Evolutionary conservation across 768 basidiomycete genomes (phyloP).

Genomic region (Lentinus tigrinus): DNA sequence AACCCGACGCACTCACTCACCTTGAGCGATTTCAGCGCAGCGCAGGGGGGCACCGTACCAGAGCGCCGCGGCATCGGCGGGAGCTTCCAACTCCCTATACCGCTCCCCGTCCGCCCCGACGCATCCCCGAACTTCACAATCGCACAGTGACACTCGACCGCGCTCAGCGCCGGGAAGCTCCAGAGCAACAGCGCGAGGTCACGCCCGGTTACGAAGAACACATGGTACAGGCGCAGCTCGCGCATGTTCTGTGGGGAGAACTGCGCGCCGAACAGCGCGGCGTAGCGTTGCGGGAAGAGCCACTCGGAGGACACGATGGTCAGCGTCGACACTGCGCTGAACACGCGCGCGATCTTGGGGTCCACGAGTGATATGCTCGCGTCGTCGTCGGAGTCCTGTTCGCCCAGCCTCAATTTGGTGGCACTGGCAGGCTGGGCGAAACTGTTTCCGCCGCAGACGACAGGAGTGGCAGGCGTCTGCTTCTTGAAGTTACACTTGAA

Average conservation of each 20-base stretch:
- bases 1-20: too few relatives aligned
- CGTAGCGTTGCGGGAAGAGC: neutral
- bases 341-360: neutral
- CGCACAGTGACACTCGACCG: neutral
- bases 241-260: neutral
- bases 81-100: too few relatives aligned
- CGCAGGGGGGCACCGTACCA: too few relatives aligned
- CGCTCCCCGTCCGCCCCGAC: too few relatives aligned
- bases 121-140: neutral
- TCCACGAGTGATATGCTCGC: neutral
- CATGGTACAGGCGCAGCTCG: neutral
- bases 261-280: neutral
- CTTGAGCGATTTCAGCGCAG: too few relatives aligned
- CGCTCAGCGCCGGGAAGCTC: neutral
- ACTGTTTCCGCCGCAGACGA: too few relatives aligned
- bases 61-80: too few relatives aligned
- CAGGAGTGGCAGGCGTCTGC: too few relatives aligned
- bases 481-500: too few relatives aligned
- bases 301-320: neutral
- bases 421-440: too few relatives aligned
- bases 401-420: too few relatives aligned
- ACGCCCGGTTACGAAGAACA: neutral
- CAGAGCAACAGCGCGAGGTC: neutral
- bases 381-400: neutral
- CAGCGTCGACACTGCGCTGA: neutral